Conservation (phyloP, 2,329 filamentous ascomycete species). For the Stylonectria norvegica region DNA sequence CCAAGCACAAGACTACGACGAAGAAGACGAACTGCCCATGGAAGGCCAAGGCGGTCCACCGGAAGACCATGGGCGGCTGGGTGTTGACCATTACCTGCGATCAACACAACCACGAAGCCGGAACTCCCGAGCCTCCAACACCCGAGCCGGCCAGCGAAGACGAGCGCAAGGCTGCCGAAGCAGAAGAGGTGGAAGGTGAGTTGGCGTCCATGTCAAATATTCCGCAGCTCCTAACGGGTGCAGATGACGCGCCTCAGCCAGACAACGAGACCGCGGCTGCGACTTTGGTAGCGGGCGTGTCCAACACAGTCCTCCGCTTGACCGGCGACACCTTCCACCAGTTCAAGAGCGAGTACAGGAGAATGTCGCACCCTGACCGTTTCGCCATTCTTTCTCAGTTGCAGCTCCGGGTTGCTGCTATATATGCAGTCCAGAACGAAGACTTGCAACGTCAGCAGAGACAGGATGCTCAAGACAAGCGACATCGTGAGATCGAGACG, state of each 20-base stretch:
- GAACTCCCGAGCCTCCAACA: slow-evolving; percentile 41
- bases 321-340: slow-evolving; percentile 44
- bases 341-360: slow-evolving; percentile 43
- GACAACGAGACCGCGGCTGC: slow-evolving; percentile 38
- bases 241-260: slow-evolving; percentile 30
- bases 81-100: slow-evolving; percentile 43
- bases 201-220: slow-evolving; percentile 6
- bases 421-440: slow-evolving; percentile 45
- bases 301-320: slow-evolving; percentile 36
- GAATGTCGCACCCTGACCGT: slow-evolving; percentile 40
- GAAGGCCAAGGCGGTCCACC: slow-evolving; percentile 44
- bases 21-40: slow-evolving; percentile 46
- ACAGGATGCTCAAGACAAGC: slow-evolving; percentile 36
- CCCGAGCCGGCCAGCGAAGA: slow-evolving; percentile 34
- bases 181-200: slow-evolving; percentile 19
- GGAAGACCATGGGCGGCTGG: slow-evolving; percentile 43
- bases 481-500: slow-evolving; percentile 38
- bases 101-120: slow-evolving; percentile 43
- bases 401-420: slow-evolving; percentile 41
- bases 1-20: slow-evolving; percentile 44
- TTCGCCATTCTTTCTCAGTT: slow-evolving; percentile 38
- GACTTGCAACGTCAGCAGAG: slow-evolving; percentile 40
- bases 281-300: slow-evolving; percentile 39
- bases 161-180: slow-evolving; percentile 29
- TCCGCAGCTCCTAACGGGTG: slow-evolving; percentile 12